phyloP scores from a whole-genome alignment of 352 stramenopile species.

The Globisporangium cylindrosporum region DNA sequence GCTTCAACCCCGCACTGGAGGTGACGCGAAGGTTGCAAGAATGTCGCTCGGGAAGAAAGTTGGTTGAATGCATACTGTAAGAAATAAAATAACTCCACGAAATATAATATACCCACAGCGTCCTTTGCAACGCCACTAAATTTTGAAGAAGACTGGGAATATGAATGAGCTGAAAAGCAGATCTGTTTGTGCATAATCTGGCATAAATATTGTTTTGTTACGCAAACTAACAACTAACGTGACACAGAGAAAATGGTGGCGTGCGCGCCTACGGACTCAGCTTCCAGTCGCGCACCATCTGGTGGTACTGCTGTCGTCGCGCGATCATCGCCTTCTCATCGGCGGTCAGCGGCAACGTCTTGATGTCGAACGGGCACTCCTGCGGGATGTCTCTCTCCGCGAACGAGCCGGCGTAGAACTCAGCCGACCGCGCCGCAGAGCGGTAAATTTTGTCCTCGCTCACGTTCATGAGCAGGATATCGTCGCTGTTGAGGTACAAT shows the following conservation, averaged over 20 bases:
- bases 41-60: not conserved
- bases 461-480: conserved; percentile 44
- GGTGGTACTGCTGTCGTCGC: conserved; percentile 44
- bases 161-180: not conserved
- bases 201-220: not conserved
- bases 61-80: no score
- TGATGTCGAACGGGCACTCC: conserved; percentile 59
- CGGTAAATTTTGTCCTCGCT: conserved; percentile 49
- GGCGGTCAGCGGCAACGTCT: conserved; percentile 32
- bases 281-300: conserved; percentile 32
- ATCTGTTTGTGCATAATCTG: not conserved
- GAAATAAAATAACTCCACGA: no score
- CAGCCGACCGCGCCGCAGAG: conserved; percentile 40
- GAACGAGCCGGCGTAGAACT: conserved; percentile 50
- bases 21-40: conserved; percentile 14
- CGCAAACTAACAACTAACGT: not conserved
- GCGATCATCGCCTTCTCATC: conserved; percentile 38
- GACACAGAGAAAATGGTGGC: not conserved
- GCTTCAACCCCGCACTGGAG: conserved; percentile 12
- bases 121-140: no score
- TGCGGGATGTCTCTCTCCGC: conserved; percentile 35
- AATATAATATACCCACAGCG: no score
- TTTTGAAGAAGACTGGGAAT: no score
- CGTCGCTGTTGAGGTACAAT: conserved; percentile 73
- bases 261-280: not conserved